phyloP scores from a whole-genome alignment of 148 eudicot genomes.

The Fagopyrum homotropicum region DNA sequence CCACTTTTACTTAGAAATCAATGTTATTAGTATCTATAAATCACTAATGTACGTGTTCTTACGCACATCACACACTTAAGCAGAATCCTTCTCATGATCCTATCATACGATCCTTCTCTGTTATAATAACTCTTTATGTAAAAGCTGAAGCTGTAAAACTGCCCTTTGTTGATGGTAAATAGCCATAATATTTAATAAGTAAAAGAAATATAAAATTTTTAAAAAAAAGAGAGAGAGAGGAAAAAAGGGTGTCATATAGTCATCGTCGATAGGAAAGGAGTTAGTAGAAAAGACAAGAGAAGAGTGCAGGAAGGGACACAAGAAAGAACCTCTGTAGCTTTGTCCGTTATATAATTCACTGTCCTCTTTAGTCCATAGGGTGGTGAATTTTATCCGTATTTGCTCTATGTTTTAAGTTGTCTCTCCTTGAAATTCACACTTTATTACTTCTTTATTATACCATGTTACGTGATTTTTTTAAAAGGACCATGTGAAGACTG shows the following conservation, averaged over 20 bases:
- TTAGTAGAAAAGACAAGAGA: constrained; percentile 35
- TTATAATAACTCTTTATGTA: too few species aligned
- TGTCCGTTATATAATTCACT: constrained; percentile 32
- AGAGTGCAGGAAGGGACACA: constrained; percentile 35
- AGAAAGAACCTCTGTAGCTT: constrained; percentile 38
- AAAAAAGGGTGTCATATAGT: background rate
- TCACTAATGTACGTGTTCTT: too few species aligned
- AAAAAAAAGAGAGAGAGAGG: too few species aligned
- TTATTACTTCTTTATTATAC: constrained; percentile 16
- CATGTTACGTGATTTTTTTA: constrained; percentile 14
- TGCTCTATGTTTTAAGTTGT: constrained; percentile 56
- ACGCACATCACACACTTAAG: too few species aligned
- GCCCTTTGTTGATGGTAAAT: background rate
- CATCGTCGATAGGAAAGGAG: background rate
- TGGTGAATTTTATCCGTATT: constrained; percentile 31
- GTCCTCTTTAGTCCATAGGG: constrained; percentile 15
- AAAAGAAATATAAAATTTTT: background rate
- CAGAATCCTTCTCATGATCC: too few species aligned
- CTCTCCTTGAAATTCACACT: constrained; percentile 52
- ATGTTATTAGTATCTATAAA: too few species aligned
- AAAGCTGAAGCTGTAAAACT: background rate
- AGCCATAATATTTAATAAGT: too few species aligned
- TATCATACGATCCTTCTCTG: too few species aligned
- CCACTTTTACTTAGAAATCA: too few species aligned
- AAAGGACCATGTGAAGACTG: constrained; percentile 42